These are phyloP conservation scores for Zasmidium angulare DNA, from an alignment of 2,329 filamentous ascomycete genomes.

Conservation along the genomic window DNA sequence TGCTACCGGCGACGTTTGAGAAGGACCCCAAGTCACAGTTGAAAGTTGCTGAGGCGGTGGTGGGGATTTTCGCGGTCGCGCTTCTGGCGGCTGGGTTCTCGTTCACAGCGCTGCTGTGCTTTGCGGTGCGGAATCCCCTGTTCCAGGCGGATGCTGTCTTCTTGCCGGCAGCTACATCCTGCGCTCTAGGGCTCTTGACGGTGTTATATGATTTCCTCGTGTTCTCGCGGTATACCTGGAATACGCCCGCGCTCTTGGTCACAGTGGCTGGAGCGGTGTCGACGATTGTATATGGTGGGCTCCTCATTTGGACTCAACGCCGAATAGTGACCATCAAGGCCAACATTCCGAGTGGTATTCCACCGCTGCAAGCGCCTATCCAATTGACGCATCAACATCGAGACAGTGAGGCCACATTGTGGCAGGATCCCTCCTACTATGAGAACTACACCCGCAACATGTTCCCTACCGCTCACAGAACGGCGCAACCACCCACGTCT, in stretches of 20 bases:
- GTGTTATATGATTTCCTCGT: conserved; percentile 50
- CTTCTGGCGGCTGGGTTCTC: conserved; percentile 50
- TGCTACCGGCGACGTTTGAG: conserved; percentile 50
- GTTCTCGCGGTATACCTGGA: conserved; percentile 43
- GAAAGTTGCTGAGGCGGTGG: conserved; percentile 39
- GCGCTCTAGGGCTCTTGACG: conserved; percentile 48
- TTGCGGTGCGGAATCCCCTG: conserved; percentile 45
- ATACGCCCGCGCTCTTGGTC: conserved; percentile 44
- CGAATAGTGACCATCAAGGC: conserved; percentile 36
- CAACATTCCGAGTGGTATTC: not conserved
- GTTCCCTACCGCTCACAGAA: conserved; percentile 39
- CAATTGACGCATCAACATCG: conserved; percentile 9
- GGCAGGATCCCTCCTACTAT: conserved; percentile 43
- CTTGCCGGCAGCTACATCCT: conserved; percentile 45
- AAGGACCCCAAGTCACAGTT: conserved; percentile 35
- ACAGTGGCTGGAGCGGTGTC: conserved; percentile 41
- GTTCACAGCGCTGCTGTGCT: conserved; percentile 49
- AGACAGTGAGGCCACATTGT: conserved; percentile 21
- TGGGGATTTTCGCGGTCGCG: conserved; percentile 48
- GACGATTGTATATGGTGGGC: conserved; percentile 42
- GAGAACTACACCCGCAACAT: conserved; percentile 48
- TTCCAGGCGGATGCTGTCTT: conserved; percentile 52
- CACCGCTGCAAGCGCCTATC: conserved; percentile 19
- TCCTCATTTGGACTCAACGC: conserved; percentile 46
- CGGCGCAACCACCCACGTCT: conserved; percentile 17